Base-by-base conservation (phyloP, 495 filamentous ascomycete species). In the Hyaloscypha hepaticicola region DNA sequence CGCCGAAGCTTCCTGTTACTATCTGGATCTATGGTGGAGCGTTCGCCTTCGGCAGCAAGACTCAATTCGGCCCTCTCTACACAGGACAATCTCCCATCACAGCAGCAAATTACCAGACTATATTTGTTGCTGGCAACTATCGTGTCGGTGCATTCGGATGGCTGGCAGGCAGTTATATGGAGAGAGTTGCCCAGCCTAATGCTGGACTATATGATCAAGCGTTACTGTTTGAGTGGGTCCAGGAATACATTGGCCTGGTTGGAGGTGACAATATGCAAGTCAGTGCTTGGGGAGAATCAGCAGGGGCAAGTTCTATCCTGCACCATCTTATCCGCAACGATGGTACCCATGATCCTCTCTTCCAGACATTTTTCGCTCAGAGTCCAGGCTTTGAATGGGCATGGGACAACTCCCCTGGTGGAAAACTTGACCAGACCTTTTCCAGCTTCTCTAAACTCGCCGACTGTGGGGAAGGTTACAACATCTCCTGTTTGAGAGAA, bases 281-380 rank as follows among this genome's bases (percentile, higher is more conserved):
- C 49, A 93, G 90, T 1, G 80, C 92, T 12, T 79, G 83, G 63
- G 90, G 90, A 21, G 85, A 90, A 63, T 88, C 85, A 8, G 87
- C 89, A 5, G 89, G 89, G 29, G 88, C 78, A 8, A 86, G 85
- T 0, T 81, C 78, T 1, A 83, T 90, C 62, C 75, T 89, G 73
- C 85, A 89, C 66, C 87, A 89, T 61, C 79, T 89, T 55, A 86
- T 82, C 1, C 16, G 52, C 11, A 8, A 34, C 1, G 29, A 56
- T 0, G 24, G 53, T 7, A 31, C 16, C 19, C 6, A 6, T 6
- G 48, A 24, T 9, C 33, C 56, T 27, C 66, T 66, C 0, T 72
- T 74, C 53, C 21, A 52, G 25, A 45, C 27, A n/a, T 71, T 69
- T 41, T 65, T 75, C 31, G 48, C 59, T 22, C 69, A 70, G 41